Evolutionary conservation across 2,329 filamentous ascomycete genomes (phyloP).

Genomic region (Neofusicoccum ribis): DNA sequence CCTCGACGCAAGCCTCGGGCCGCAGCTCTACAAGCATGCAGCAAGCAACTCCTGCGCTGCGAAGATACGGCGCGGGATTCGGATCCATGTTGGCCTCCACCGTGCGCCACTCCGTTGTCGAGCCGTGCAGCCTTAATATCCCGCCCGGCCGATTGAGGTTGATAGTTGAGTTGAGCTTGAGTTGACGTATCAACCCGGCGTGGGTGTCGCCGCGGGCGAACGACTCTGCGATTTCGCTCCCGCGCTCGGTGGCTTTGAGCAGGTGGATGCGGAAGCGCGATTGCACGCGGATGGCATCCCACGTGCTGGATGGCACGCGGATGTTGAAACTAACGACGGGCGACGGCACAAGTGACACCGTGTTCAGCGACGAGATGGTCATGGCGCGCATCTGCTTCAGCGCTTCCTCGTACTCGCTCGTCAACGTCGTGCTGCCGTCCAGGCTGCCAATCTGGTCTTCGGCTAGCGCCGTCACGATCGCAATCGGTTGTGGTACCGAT

Average conservation of each 20-base stretch:
- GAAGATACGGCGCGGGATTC: background rate
- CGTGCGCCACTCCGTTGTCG: background rate
- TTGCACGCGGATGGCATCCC: slow-evolving; percentile 50
- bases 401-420: background rate
- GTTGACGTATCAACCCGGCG: slow-evolving; percentile 29
- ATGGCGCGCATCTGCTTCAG: slow-evolving; percentile 44
- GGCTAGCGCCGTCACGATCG: slow-evolving; percentile 49
- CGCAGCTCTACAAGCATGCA: slow-evolving; percentile 38
- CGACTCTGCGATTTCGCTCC: slow-evolving; percentile 31
- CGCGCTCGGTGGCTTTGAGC: slow-evolving; percentile 35
- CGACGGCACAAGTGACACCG: slow-evolving; percentile 55
- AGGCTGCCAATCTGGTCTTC: background rate
- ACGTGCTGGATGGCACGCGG: slow-evolving; percentile 56
- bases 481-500: slow-evolving; percentile 51
- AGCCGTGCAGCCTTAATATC: background rate
- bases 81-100: background rate
- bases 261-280: slow-evolving; percentile 53
- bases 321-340: slow-evolving; percentile 65
- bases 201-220: slow-evolving; percentile 25
- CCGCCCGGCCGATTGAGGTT: background rate
- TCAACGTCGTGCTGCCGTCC: background rate
- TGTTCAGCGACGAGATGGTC: slow-evolving; percentile 63
- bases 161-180: slow-evolving; percentile 8
- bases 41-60: slow-evolving; percentile 20
- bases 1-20: slow-evolving; percentile 37